Conservation (phyloP, 495 filamentous ascomycete species). For the Trichoderma reesei region DNA sequence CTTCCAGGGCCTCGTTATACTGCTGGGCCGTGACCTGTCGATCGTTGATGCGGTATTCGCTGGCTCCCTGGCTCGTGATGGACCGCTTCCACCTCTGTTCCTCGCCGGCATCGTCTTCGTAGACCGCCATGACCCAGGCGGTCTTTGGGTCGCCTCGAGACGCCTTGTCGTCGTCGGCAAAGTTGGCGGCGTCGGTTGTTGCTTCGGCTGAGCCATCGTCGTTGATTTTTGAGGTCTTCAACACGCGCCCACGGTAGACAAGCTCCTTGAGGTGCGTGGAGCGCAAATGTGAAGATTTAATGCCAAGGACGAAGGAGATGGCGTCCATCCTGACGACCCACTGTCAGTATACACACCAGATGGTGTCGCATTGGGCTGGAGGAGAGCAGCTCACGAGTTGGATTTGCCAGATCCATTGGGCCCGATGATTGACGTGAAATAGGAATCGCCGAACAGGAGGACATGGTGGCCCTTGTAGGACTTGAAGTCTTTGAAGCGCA, state of each 20-base stretch:
- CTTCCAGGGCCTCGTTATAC: slow-evolving; percentile 88
- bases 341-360: neutral
- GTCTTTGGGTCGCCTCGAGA: slow-evolving; percentile 70
- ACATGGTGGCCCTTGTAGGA: slow-evolving; percentile 94
- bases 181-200: slow-evolving; percentile 34
- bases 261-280: slow-evolving; percentile 92
- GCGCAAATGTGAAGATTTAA: slow-evolving; percentile 93
- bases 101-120: slow-evolving; percentile 94
- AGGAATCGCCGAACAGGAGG: slow-evolving; percentile 92
- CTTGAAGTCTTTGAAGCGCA: slow-evolving; percentile 76
- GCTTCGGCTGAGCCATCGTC: slow-evolving; percentile 67
- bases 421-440: slow-evolving; percentile 98
- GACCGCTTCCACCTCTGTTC: slow-evolving; percentile 92
- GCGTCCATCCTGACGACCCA: slow-evolving; percentile 74
- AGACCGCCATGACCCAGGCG: slow-evolving; percentile 98
- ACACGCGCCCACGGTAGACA: slow-evolving; percentile 89
- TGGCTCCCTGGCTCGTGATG: slow-evolving; percentile 78
- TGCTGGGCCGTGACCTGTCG: slow-evolving; percentile 76
- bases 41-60: slow-evolving; percentile 96
- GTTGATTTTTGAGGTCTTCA: slow-evolving; percentile 84
- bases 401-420: slow-evolving; percentile 99
- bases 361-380: slow-evolving; percentile 14
- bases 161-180: slow-evolving; percentile 45
- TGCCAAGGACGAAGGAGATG: slow-evolving; percentile 97
- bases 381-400: slow-evolving; percentile 65